Percentiles rank a stretch among this genome's conserved stretches.
Evolutionary conservation across 768 basidiomycete species (phyloP).

Genomic region (Cantharellus anzutake): DNA sequence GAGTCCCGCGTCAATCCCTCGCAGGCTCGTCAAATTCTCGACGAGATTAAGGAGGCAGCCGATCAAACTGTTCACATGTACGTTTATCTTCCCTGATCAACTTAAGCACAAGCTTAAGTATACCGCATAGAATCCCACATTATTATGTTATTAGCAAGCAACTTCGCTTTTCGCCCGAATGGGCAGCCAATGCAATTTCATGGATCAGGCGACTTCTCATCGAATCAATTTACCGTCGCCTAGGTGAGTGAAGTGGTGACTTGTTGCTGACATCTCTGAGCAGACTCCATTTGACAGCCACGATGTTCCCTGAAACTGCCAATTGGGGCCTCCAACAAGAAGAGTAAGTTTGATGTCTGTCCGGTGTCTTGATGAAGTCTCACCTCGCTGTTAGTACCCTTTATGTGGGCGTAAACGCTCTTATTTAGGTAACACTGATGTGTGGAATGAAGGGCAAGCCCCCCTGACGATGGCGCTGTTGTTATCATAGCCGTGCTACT

Average conservation of each 20-base stretch:
- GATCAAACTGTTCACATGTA: constrained; percentile 37
- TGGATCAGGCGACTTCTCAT: constrained; percentile 33
- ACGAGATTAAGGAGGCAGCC: constrained; percentile 25
- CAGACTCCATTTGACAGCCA: constrained; percentile 17
- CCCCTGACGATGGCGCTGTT: too few species aligned
- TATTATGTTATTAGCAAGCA: constrained; percentile 33
- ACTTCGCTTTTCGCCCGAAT: constrained; percentile 9
- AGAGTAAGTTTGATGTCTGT: constrained; percentile 22
- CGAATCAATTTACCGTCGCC: constrained; percentile 41
- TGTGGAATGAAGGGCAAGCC: too few species aligned
- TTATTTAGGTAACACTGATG: too few species aligned
- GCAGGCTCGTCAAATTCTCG: constrained; percentile 17
- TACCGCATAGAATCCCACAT: constrained; percentile 29
- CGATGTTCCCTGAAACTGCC: constrained; percentile 43
- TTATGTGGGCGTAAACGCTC: too few species aligned
- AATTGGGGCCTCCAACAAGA: constrained; percentile 40
- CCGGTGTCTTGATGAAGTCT: too few species aligned
- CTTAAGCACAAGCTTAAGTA: not conserved
- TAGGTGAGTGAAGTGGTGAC: constrained; percentile 12
- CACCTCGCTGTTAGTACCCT: too few species aligned
- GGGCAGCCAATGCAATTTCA: constrained; percentile 17
- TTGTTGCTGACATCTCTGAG: not conserved
- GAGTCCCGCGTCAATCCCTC: constrained; percentile 25
- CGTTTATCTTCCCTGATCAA: constrained; percentile 9
- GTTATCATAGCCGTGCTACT: too few species aligned